Evolutionary conservation across 1,284 basidiomycete genomes (phyloP).

Genomic region (Tilletia setariae): DNA sequence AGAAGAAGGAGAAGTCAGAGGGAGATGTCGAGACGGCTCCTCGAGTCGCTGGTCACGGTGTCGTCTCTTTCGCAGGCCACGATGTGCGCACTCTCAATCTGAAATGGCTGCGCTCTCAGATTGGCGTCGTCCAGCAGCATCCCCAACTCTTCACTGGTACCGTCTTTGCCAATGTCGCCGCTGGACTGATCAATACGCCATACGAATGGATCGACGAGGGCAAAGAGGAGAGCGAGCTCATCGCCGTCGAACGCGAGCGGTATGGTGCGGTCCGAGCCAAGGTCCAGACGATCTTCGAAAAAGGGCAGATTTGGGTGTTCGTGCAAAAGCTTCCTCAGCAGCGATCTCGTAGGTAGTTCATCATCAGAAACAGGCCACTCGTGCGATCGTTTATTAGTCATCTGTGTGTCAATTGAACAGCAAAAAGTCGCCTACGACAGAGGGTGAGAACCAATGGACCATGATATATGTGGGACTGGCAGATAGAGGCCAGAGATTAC

Average conservation of each 20-base stretch:
- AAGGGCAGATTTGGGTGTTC: constrained; percentile 57
- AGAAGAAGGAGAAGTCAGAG: background rate
- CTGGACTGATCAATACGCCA: constrained; percentile 40
- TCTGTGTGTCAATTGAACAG: no score
- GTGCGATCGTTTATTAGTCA: no score
- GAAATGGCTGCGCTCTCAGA: constrained; percentile 56
- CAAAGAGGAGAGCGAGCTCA: constrained; percentile 15
- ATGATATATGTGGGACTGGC: no score
- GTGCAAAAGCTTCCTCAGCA: constrained; percentile 52
- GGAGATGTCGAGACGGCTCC: constrained; percentile 12
- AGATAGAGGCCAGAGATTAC: no score
- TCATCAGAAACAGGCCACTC: no score
- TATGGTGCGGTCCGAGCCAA: constrained; percentile 42
- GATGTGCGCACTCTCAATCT: constrained; percentile 55
- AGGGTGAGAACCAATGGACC: no score
- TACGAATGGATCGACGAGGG: constrained; percentile 37
- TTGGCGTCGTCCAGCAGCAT: constrained; percentile 57
- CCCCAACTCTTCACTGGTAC: constrained; percentile 53
- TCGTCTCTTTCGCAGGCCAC: constrained; percentile 47
- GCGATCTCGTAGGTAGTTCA: no score
- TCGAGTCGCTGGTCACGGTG: constrained; percentile 33
- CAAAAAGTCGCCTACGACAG: no score
- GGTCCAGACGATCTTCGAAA: constrained; percentile 45
- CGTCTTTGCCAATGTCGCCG: constrained; percentile 51
- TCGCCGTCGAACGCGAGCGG: constrained; percentile 23